These are phyloP conservation scores for Microstroma glucosiphilum DNA, from an alignment of 1,284 basidiomycete species.

Conservation along the genomic window DNA sequence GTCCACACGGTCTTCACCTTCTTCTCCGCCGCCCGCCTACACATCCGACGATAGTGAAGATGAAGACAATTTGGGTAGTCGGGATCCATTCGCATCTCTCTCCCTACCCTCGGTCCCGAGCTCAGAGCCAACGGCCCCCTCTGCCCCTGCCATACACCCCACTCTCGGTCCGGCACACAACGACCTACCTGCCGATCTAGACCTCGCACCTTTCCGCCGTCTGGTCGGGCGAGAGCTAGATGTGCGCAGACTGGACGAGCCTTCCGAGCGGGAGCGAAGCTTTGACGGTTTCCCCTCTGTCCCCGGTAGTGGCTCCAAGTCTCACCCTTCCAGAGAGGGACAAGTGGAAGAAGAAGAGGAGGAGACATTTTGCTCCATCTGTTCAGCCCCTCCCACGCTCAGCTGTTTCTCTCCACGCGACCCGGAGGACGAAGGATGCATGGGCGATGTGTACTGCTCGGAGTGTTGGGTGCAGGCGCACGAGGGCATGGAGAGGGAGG, in stretches of 20 bases:
- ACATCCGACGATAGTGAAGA: background rate
- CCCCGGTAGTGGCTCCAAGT: background rate
- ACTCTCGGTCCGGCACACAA: conserved; percentile 4
- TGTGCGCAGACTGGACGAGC: background rate
- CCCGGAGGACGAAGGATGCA: conserved; percentile 1
- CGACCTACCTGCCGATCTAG: conserved; percentile 2
- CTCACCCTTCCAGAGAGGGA: background rate
- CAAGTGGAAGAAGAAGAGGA: background rate
- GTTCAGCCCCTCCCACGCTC: background rate
- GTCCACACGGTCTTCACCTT: background rate
- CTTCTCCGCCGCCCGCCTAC: background rate
- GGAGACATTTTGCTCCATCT: background rate
- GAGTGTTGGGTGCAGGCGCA: conserved; percentile 6
- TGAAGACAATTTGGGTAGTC: background rate
- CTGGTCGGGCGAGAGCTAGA: background rate
- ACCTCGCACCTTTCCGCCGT: conserved; percentile 1
- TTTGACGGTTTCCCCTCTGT: background rate
- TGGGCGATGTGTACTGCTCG: conserved; percentile 5
- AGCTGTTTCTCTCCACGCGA: background rate
- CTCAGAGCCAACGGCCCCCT: background rate
- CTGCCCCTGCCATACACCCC: background rate
- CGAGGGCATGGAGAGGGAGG: conserved; percentile 1
- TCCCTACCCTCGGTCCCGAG: background rate
- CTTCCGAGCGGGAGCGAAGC: background rate
- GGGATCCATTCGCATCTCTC: background rate